Evolutionary conservation across 371 early-diverging fungal genomes (phyloP).

Genomic region (Syncephalastrum monosporum): DNA sequence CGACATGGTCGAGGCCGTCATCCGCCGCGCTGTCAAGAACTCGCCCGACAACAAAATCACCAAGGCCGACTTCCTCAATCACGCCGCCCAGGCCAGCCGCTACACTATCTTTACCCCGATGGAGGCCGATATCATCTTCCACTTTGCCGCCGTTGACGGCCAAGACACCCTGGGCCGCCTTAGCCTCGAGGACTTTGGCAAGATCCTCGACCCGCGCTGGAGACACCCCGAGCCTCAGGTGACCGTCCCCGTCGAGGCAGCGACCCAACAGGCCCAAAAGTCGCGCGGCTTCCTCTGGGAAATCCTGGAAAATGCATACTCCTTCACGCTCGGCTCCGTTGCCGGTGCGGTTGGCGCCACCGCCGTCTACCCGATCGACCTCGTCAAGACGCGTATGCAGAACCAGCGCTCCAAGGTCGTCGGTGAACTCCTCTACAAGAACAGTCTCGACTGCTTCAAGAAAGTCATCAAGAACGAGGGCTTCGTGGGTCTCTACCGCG

Average conservation of each 20-base stretch:
- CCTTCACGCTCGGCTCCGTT: conserved; percentile 86
- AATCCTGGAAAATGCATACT: conserved; percentile 52
- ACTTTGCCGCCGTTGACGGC: conserved; percentile 67
- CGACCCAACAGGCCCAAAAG: conserved; percentile 11
- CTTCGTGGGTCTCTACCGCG: conserved; percentile 87
- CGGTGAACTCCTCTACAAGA: conserved; percentile 91
- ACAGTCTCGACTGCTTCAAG: conserved; percentile 91
- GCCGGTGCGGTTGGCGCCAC: conserved; percentile 95
- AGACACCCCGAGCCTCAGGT: conserved; percentile 24
- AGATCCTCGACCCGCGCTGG: conserved; percentile 70
- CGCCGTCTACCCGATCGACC: conserved; percentile 95
- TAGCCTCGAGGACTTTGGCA: conserved; percentile 59
- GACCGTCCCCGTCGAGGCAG: conserved; percentile 11
- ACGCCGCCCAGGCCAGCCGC: conserved; percentile 59
- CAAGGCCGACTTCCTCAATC: conserved; percentile 60
- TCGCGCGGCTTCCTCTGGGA: conserved; percentile 36
- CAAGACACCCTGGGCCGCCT: conserved; percentile 52
- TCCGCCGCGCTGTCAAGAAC: conserved; percentile 54
- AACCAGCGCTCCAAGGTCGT: conserved; percentile 93
- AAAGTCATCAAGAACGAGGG: conserved; percentile 95
- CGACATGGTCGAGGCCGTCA: conserved; percentile 71
- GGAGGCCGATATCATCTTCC: conserved; percentile 83
- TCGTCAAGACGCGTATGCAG: conserved; percentile 98
- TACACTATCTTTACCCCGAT: conserved; percentile 78
- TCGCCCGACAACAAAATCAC: conserved; percentile 61